A percentile compares a stretch with the other conserved stretches of the same genome.
These are phyloP conservation scores for Arabidopsis arenosa DNA, from an alignment of 345 rosid genomes.

Conservation along the genomic window DNA sequence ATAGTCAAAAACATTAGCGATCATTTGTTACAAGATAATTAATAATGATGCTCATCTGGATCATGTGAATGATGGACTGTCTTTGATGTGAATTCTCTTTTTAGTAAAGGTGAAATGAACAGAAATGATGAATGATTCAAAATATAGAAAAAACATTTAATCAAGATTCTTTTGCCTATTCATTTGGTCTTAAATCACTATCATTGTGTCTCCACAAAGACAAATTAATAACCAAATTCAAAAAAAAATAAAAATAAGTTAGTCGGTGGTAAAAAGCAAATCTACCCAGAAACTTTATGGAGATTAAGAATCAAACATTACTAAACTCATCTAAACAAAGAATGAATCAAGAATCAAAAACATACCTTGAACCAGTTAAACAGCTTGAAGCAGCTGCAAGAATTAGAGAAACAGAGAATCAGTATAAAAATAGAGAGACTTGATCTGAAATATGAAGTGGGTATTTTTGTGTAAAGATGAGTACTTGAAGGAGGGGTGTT, in stretches of 20 bases:
- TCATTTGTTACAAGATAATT: conserved; percentile 3
- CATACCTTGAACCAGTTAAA: conserved; percentile 48
- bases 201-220: conserved; percentile 32
- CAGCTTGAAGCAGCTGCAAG: conserved; percentile 45
- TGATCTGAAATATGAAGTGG: background rate
- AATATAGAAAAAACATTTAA: conserved; percentile 3
- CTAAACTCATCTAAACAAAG: conserved; percentile 22
- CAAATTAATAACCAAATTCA: background rate
- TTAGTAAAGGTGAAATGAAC: conserved; percentile 25
- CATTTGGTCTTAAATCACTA: conserved; percentile 32
- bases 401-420: background rate
- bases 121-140: conserved; percentile 17
- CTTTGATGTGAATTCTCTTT: background rate
- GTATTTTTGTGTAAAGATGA: background rate
- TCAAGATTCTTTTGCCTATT: conserved; percentile 30
- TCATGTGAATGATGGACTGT: conserved; percentile 33
- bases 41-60: conserved; percentile 25
- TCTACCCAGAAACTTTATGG: conserved; percentile 17
- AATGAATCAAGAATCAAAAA: background rate
- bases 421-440: background rate
- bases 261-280: conserved; percentile 38
- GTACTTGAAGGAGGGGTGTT: conserved; percentile 40
- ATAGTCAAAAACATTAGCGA: conserved; percentile 24
- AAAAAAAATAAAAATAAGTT: background rate
- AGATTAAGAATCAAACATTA: background rate